phyloP scores from a whole-genome alignment of 306 rosid species.

The Sesbania bispinosa region DNA sequence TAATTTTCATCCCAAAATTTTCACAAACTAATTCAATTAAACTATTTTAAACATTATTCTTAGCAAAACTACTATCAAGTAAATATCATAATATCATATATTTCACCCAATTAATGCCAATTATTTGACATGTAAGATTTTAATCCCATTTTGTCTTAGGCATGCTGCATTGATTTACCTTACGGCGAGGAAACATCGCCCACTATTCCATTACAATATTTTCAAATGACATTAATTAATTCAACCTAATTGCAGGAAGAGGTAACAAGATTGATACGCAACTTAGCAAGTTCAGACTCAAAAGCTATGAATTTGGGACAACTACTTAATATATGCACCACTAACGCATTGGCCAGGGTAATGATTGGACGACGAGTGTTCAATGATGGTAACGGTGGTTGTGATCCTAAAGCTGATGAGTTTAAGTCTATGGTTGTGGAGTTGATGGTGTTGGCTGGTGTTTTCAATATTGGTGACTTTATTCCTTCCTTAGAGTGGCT shows the following conservation, averaged over 20 bases:
- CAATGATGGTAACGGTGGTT: slow-evolving; percentile 44
- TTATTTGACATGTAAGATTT: not conserved
- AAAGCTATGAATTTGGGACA: slow-evolving; percentile 50
- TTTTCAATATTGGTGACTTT: slow-evolving; percentile 73
- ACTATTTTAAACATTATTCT: no score
- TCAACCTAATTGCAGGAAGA: slow-evolving; percentile 50
- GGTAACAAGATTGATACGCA: no score
- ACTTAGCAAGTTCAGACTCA: slow-evolving; percentile 40
- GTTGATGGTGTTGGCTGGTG: slow-evolving; percentile 71
- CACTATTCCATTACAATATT: not conserved
- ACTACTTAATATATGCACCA: slow-evolving; percentile 57
- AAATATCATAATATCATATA: no score
- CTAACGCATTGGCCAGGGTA: slow-evolving; percentile 60
- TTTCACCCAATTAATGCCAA: no score
- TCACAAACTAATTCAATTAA: no score
- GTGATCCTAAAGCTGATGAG: slow-evolving; percentile 58
- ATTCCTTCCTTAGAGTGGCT: slow-evolving; percentile 66
- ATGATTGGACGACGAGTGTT: slow-evolving; percentile 73
- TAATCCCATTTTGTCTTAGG: not conserved
- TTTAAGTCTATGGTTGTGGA: slow-evolving; percentile 77
- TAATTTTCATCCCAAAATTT: no score
- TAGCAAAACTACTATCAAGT: no score
- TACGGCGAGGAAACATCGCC: no score
- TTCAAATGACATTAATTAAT: not conserved
- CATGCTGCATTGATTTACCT: not conserved